Conservation (phyloP, 2,329 filamentous ascomycete genomes). For the Ophiostoma himal-ulmi region DNA sequence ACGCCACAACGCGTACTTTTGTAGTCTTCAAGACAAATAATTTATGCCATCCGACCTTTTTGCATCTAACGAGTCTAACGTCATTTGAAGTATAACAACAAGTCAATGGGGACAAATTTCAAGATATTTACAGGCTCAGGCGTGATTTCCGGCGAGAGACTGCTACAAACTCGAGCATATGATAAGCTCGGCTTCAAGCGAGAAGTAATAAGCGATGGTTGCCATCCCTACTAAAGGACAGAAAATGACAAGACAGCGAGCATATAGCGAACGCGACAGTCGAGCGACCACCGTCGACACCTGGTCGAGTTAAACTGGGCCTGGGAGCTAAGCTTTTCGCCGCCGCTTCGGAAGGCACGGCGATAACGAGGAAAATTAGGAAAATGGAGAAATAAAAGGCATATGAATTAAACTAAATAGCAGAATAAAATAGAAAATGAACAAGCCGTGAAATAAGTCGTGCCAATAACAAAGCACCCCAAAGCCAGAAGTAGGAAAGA, state of each 20-base stretch:
- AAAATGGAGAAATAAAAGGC: constrained; percentile 16
- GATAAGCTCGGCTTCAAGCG: not conserved
- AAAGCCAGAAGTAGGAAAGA: not conserved
- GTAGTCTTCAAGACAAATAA: not conserved
- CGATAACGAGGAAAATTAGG: constrained; percentile 24
- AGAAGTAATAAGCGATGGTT: not conserved
- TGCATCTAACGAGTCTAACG: not conserved
- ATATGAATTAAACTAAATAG: not conserved
- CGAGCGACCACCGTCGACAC: not conserved
- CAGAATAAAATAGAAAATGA: not conserved
- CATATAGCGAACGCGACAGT: constrained; percentile 15
- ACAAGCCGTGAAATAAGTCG: not conserved
- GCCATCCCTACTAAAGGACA: too few relatives aligned
- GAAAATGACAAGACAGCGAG: not conserved
- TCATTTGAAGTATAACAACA: not conserved
- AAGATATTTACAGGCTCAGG: too few relatives aligned
- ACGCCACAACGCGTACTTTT: not conserved
- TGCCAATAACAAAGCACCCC: constrained; percentile 14
- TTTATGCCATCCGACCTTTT: not conserved
- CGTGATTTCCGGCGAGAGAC: too few relatives aligned
- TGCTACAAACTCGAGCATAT: too few relatives aligned
- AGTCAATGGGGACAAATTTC: too few relatives aligned
- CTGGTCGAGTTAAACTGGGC: constrained; percentile 11
- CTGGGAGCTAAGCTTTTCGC: constrained; percentile 25
- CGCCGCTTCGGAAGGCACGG: constrained; percentile 25